These are phyloP conservation scores for Boletus barrowsii DNA, from an alignment of 768 basidiomycete species.

Conservation along the genomic window DNA sequence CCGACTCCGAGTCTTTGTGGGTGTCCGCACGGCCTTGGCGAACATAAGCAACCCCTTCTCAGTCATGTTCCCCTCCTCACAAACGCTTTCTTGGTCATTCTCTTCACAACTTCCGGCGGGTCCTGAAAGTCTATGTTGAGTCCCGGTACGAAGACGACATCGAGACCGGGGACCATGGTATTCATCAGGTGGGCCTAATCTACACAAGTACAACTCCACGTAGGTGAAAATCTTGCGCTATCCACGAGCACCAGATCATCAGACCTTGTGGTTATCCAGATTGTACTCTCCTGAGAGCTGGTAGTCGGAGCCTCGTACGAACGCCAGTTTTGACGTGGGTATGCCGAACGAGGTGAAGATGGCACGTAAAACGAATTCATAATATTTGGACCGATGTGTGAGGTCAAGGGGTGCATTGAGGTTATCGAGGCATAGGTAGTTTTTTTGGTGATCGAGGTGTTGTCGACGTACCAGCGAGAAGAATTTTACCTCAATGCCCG, in stretches of 20 bases:
- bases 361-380: conserved; percentile 73
- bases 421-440: conserved; percentile 97
- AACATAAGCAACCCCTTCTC: conserved; percentile 91
- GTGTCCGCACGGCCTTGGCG: conserved; percentile 82
- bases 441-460: background rate
- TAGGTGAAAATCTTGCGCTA: conserved; percentile 99
- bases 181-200: conserved; percentile 96
- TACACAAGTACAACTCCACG: conserved; percentile 92
- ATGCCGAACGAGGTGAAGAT: conserved; percentile 90
- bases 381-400: conserved; percentile 84
- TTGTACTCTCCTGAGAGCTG: conserved; percentile 91
- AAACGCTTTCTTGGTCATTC: conserved; percentile 89
- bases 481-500: conserved; percentile 87
- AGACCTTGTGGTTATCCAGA: conserved; percentile 87
- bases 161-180: conserved; percentile 90
- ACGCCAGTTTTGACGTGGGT: conserved; percentile 76
- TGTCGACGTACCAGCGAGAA: conserved; percentile 63
- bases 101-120: conserved; percentile 73
- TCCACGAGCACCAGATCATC: background rate
- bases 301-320: conserved; percentile 90
- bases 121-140: conserved; percentile 97
- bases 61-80: conserved; percentile 85
- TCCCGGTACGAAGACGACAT: conserved; percentile 99
- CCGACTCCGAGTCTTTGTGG: conserved; percentile 56
- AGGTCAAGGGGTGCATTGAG: conserved; percentile 93